Evolutionary conservation across 495 filamentous ascomycete genomes (phyloP).

Genomic region (Podospora fimiseda): DNA sequence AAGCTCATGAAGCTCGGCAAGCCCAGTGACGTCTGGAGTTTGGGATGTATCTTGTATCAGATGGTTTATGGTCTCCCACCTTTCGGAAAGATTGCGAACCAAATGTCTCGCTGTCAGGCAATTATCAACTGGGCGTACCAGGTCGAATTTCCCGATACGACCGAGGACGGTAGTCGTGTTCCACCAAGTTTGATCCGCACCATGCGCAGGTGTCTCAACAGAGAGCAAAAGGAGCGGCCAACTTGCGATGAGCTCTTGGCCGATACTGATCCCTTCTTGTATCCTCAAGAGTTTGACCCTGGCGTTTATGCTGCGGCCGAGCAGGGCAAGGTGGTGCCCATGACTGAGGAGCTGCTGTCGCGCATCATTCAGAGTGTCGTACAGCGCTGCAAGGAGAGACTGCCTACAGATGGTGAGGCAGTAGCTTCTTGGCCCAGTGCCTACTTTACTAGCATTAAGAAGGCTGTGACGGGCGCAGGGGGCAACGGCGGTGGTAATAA

Average conservation of each 20-base stretch:
- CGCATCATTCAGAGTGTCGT: slow-evolving; percentile 73
- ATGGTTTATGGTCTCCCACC: slow-evolving; percentile 93
- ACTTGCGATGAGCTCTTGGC: slow-evolving; percentile 70
- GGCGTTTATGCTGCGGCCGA: slow-evolving; percentile 32
- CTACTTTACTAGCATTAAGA: slow-evolving; percentile 50
- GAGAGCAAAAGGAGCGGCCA: slow-evolving; percentile 70
- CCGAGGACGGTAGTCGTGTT: slow-evolving; percentile 65
- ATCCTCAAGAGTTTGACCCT: slow-evolving; percentile 55
- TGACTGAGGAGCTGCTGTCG: slow-evolving; percentile 69
- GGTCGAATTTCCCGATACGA: slow-evolving; percentile 73
- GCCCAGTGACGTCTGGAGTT: slow-evolving; percentile 88
- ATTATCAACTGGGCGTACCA: slow-evolving; percentile 82
- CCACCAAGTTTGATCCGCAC: slow-evolving; percentile 65
- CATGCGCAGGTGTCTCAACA: slow-evolving; percentile 69
- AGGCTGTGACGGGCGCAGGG: slow-evolving; percentile 22
- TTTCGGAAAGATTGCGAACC: slow-evolving; percentile 85
- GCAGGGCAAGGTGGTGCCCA: slow-evolving; percentile 56
- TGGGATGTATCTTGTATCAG: slow-evolving; percentile 95
- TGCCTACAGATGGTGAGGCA: slow-evolving; percentile 64
- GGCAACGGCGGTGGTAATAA: neutral
- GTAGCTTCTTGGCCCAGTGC: slow-evolving; percentile 59
- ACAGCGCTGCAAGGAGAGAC: slow-evolving; percentile 60
- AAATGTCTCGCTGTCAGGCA: slow-evolving; percentile 65
- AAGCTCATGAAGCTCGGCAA: slow-evolving; percentile 95
- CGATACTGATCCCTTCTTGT: slow-evolving; percentile 69